Evolutionary conservation across 176 grass and related monocot genomes (phyloP), one percentile per base, ranked within the genome.

Genomic region (Lolium perenne): DNA sequence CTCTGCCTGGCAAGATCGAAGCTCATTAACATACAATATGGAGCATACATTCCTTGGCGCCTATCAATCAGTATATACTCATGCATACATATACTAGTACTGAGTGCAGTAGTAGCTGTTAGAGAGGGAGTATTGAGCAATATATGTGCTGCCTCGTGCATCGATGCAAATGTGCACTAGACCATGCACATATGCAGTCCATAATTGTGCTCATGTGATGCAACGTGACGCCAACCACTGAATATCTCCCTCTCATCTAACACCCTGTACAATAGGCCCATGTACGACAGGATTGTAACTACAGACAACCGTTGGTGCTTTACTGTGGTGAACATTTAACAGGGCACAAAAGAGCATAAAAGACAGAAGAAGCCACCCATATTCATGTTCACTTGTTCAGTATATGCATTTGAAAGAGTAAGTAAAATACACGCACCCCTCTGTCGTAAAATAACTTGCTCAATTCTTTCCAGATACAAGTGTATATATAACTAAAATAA

Each of bases 141-240:
- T 71, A 18, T 54, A 22, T 35, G 50, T 76, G 65, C 38, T 78
- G 63, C 73, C 71, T 75, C 43, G 13, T 71, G 54, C 35, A 63
- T 69, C 21, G 10, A 74, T 71, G 77, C 54, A 79, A 73, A 43
- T n/a, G 49, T 70, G 48, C 21, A n/a, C 75, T 84, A 68, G 81
- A 38, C 85, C 76, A 75, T 87, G 55, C 13, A 74, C 21, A 43
- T 6, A 75, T 53, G 72, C 54, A 46, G 62, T 81, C 9, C 74
- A 91, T 94, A 87, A 83, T 89, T 80, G 89, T 89, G 83, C 82
- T 94, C 92, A 89, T 91, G 92, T 87, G 89, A 89, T 45, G 76
- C 76, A 91, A 94, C 89, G 89, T 94, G 92, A 87, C 64, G 22
- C 86, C 90, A 92, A 87, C 71, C 51, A 55, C 38, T 58, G 25